Base-by-base conservation (phyloP, 768 basidiomycete genomes). In the Rhodocollybia butyracea region DNA sequence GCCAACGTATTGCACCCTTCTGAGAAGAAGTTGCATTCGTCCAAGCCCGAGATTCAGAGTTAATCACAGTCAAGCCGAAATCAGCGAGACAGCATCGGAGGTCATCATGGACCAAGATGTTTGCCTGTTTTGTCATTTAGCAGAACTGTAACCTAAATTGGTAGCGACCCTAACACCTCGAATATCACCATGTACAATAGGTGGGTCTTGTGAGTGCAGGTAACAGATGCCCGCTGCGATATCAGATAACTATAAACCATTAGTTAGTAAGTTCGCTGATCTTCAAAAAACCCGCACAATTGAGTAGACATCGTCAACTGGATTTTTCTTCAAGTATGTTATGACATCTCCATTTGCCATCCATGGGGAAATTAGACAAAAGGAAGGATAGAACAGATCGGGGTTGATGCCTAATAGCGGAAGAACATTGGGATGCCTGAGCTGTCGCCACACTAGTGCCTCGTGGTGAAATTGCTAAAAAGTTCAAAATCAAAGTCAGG, bases 291-390 rank as follows among this genome's bases (percentile, higher is more conserved):
- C 17, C 30, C 67, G 60, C 36, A 70, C 70, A 51, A 72, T 43
- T 19, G 43, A 45, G 17, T 54, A 60, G 50, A 63, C 60, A 48
- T 58, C 59, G 34, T 60, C 56, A 5, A 40, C 17, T 2, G 60
- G 60, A n/a, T 64, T 48, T 17, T 2, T 10, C 39, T 54, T 27
- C 32, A 70, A 64, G 57, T 66, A 72, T 3, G 53, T 15, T 26
- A 17, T 58, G 3, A 72, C 36, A 2, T 58, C 67, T 29, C 65
- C 64, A 2, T 63, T 52, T 6, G 56, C 32, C 71, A 71, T 72
- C 71, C 71, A 71, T 21, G 71, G 70, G 5, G 70, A 69, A 41
- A 71, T 61, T 12, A 71, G 59, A n/a, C 55, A 36, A 29, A 58
- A 6, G 47, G 59, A 26, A 15, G 42, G 30, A 22, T 41, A 22